Evolutionary conservation across 1,284 basidiomycete genomes (phyloP).

Genomic region (Sporisorium exsertum): DNA sequence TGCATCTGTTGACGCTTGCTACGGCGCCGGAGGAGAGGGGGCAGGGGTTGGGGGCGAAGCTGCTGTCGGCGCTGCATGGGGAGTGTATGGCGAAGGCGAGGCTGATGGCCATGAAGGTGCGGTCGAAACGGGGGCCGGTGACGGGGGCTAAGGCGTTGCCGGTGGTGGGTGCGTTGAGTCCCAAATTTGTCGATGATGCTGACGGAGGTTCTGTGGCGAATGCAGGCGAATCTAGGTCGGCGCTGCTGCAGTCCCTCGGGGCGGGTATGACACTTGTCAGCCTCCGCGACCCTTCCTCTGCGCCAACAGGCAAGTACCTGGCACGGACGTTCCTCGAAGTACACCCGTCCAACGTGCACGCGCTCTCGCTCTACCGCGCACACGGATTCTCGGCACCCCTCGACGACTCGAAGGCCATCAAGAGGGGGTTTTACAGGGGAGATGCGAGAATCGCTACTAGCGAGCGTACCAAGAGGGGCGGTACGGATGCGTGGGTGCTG

Average conservation of each 20-base stretch:
- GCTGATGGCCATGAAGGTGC: slow-evolving; percentile 24
- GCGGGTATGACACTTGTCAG: not conserved
- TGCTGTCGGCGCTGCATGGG: slow-evolving; percentile 47
- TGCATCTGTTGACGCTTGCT: slow-evolving; percentile 58
- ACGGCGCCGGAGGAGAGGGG: slow-evolving; percentile 53
- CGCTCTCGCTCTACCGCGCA: slow-evolving; percentile 44
- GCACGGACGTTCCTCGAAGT: slow-evolving; percentile 51
- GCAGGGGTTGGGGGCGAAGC: slow-evolving; percentile 56
- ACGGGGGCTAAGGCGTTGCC: slow-evolving; percentile 1
- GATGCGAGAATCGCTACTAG: slow-evolving; percentile 50
- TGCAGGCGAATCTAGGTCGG: not conserved
- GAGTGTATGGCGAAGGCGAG: slow-evolving; percentile 42
- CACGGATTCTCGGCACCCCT: slow-evolving; percentile 39
- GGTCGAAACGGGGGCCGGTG: not conserved
- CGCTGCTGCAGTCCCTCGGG: slow-evolving; percentile 1
- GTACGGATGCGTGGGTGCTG: slow-evolving; percentile 56
- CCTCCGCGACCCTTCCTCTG: not conserved
- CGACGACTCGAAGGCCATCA: slow-evolving; percentile 26
- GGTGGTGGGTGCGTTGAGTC: slow-evolving; percentile 7
- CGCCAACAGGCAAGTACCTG: slow-evolving; percentile 8
- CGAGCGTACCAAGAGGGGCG: slow-evolving; percentile 48
- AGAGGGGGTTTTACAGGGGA: slow-evolving; percentile 53
- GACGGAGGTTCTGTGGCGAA: not conserved
- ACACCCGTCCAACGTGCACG: slow-evolving; percentile 53
- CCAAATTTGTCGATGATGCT: slow-evolving; percentile 29